Base-by-base conservation (phyloP, 2,329 filamentous ascomycete genomes). In the Epichloe typhina region DNA sequence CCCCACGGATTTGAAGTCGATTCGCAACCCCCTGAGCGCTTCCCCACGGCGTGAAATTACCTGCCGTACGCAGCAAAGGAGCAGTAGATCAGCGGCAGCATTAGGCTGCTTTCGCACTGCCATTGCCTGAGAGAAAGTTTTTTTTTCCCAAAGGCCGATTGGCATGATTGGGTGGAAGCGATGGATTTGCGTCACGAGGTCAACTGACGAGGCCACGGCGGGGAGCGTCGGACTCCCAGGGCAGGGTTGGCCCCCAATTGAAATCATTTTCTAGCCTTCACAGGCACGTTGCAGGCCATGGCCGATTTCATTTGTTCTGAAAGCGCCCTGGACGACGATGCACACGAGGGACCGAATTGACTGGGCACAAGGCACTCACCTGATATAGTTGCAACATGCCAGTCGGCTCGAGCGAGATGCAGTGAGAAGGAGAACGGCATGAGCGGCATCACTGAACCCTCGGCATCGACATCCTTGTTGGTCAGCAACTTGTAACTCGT, bases 131-230 rank as follows among this genome's bases (percentile, higher is more conserved):
- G 26, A 31, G 26, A 1, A 31, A 31, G 26, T 31, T 31, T 1
- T 23, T 23, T 9, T 31, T 9, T 31, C 3, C 26, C 8, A 31
- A 1, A 1, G 12, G 40, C 37, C 43, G 31, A 45, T 46, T 39
- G 36, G 37, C 37, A 40, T 21, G 17, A 15, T 12, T 38, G 8
- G 31, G 12, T 19, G 39, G 11, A 44, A 35, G 38, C 39, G 48
- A 38, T 35, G 36, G 38, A 13, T 21, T 49, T 49, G 50, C 50
- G 48, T 54, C 52, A 51, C 54, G 17, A 39, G 54, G 54, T 56
- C 54, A 56, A 54, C 48, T 52, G 50, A 17, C 2, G 23, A 26
- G 35, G 45, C 36, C 50, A 47, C 51, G 47, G 48, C 47, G 47
- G 35, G 19, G 19, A 11, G 41, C 19, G 31, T 33, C 35, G 21